Base-by-base conservation (phyloP, 192 early-diverging fungal genomes). In the Dissophora globulifera region DNA sequence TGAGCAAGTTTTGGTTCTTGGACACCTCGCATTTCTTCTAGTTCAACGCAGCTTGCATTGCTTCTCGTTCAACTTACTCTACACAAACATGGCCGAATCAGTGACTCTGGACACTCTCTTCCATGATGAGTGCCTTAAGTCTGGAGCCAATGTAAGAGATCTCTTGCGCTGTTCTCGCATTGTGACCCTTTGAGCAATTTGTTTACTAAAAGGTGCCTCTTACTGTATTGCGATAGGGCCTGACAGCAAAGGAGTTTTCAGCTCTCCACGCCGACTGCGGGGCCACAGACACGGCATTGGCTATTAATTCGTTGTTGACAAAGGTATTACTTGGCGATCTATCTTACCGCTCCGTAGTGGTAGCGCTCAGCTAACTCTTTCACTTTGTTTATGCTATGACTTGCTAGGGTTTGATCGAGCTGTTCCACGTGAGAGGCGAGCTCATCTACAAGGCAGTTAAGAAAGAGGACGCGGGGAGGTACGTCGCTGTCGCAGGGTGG, bases 401-500 rank as follows among this genome's bases (percentile, higher is more conserved):
- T 40, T 40, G 38, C 38, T n/a, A 74, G 71, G 71, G 62, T n/a
- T 53, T 32, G 13, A 64, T 75, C 13, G 71, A 75, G 19, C 35
- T 75, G 2, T 75, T 75, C 30, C 71, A 75, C 19, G 56, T 65
- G 43, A 50, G 62, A 53, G 62, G 62, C 38, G 71, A 66, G 20
- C 41, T 66, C 27, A 58, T 75, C 23, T 75, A 75, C 45, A 75
- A 75, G 57, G 62, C 71, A 15, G 7, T 75, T 6, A 66, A 59
- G 51, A 65, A 66, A n/a, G 71, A 75, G 22, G 62, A 75, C 5
- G 41, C 40, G 3, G 71, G 62, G 49, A 75, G 66, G 71, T 75
- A 66, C 9, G 71, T 51, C 2, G 0, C n/a, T n/a, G n/a, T n/a
- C n/a, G n/a, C n/a, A n/a, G n/a, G n/a, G n/a, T n/a, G n/a, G n/a